Evolutionary conservation across 352 stramenopile genomes (phyloP).

Genomic region (Phytophthora litchii): DNA sequence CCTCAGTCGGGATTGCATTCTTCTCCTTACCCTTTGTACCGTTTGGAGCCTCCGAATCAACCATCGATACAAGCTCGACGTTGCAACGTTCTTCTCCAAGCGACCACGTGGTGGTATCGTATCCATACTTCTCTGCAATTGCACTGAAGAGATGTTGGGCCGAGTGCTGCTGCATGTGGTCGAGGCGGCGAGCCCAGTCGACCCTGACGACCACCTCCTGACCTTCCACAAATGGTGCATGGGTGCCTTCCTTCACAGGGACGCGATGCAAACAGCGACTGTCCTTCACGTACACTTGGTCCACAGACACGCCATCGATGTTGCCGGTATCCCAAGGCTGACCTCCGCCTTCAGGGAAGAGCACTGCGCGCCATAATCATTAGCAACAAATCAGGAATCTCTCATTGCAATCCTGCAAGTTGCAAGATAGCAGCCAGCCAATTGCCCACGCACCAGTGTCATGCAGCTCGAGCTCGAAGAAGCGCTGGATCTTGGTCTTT

Average conservation of each 20-base stretch:
- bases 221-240: slow-evolving; percentile 45
- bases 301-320: slow-evolving; percentile 52
- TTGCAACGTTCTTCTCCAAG: slow-evolving; percentile 76
- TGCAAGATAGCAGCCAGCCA: background rate
- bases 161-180: slow-evolving; percentile 92
- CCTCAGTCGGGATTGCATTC: slow-evolving; percentile 39
- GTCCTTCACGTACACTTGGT: slow-evolving; percentile 70
- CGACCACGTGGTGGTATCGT: slow-evolving; percentile 84
- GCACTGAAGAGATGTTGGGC: slow-evolving; percentile 88
- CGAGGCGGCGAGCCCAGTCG: slow-evolving; percentile 80
- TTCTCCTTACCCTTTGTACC: slow-evolving; percentile 49
- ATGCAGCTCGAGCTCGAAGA: slow-evolving; percentile 67
- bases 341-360: slow-evolving; percentile 88
- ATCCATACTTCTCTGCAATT: slow-evolving; percentile 75
- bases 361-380: slow-evolving; percentile 47
- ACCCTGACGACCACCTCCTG: slow-evolving; percentile 61
- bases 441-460: slow-evolving; percentile 51
- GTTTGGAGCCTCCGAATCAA: background rate
- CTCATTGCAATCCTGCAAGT: background rate
- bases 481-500: slow-evolving; percentile 42
- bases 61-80: slow-evolving; percentile 73
- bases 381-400: slow-evolving; percentile 4
- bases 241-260: slow-evolving; percentile 17
- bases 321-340: slow-evolving; percentile 85
- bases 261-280: slow-evolving; percentile 72